Percentiles rank a stretch among this genome's conserved stretches.
Evolutionary conservation across 139 green algal genomes (phyloP).

Genomic region (Chlorella sp.): DNA sequence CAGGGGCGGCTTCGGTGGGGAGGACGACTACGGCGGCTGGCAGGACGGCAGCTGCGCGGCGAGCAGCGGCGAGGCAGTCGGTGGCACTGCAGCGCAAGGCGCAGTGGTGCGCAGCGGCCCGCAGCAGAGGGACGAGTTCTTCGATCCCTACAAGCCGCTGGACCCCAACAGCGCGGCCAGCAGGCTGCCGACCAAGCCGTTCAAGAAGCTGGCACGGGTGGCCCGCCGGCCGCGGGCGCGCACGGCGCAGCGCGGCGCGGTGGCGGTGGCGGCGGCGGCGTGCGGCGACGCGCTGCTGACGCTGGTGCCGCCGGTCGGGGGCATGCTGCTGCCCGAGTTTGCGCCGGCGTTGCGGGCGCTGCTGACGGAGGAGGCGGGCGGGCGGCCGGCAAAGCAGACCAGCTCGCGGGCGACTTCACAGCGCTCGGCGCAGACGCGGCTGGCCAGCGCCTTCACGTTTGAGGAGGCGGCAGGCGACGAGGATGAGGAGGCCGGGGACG

Average conservation of each 20-base stretch:
- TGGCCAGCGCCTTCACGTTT: slow-evolving; percentile 19
- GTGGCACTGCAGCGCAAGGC: background rate
- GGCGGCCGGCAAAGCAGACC: too few species aligned
- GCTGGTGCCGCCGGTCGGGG: background rate
- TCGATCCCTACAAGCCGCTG: slow-evolving; percentile 77
- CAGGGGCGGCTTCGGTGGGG: background rate
- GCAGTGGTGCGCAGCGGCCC: background rate
- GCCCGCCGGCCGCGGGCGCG: too few species aligned
- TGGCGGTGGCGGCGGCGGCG: too few species aligned
- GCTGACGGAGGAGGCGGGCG: too few species aligned
- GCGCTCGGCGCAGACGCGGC: background rate
- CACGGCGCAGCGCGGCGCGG: too few species aligned
- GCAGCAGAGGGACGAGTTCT: slow-evolving; percentile 43
- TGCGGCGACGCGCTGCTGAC: background rate
- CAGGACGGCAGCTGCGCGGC: background rate
- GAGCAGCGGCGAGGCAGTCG: too few species aligned
- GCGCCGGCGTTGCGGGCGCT: too few species aligned
- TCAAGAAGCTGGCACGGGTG: slow-evolving; percentile 30
- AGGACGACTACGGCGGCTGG: background rate
- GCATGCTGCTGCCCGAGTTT: slow-evolving; percentile 27
- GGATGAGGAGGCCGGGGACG: slow-evolving; percentile 11
- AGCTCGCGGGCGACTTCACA: background rate
- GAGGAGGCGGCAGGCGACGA: slow-evolving; percentile 19
- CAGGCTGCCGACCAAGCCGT: slow-evolving; percentile 58
- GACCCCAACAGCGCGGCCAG: slow-evolving; percentile 53